phyloP scores from a whole-genome alignment of 305 asterid genomes.

The Fraxinus velutina region DNA sequence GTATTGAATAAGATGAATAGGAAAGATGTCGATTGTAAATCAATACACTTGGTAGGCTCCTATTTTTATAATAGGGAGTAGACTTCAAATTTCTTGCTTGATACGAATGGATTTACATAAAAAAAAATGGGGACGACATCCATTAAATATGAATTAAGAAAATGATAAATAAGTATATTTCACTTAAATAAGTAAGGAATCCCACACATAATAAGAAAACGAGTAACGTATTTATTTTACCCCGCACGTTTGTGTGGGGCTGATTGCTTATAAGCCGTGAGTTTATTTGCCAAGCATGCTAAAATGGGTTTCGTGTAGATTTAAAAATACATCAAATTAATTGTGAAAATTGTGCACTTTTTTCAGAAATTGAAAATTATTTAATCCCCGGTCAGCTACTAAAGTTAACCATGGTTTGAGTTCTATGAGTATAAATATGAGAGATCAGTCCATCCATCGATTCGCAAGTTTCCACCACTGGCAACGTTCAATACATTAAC shows the following conservation, averaged over 20 bases:
- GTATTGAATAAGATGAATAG: background rate
- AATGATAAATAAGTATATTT: too few relatives aligned
- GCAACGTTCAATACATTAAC: background rate
- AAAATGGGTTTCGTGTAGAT: background rate
- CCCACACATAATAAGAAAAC: too few relatives aligned
- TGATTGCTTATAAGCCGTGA: background rate
- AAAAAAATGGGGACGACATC: too few relatives aligned
- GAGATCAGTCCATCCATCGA: conserved; percentile 12
- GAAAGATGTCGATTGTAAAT: background rate
- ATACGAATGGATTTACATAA: too few relatives aligned
- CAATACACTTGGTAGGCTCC: too few relatives aligned
- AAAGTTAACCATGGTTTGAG: conserved; percentile 18
- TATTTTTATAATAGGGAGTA: too few relatives aligned
- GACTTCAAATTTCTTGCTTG: background rate
- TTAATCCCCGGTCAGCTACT: conserved; percentile 20
- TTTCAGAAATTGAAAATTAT: background rate
- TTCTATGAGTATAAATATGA: conserved; percentile 26
- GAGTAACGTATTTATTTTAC: too few relatives aligned
- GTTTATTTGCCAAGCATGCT: background rate
- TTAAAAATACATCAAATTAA: too few relatives aligned
- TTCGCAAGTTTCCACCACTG: background rate
- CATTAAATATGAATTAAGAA: background rate
- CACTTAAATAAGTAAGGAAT: too few relatives aligned
- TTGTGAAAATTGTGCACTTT: background rate
- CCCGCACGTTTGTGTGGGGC: too few relatives aligned